These are phyloP conservation scores for Pestalotiopsis sp. DNA, from an alignment of 2,329 filamentous ascomycete species.

Conservation along the genomic window DNA sequence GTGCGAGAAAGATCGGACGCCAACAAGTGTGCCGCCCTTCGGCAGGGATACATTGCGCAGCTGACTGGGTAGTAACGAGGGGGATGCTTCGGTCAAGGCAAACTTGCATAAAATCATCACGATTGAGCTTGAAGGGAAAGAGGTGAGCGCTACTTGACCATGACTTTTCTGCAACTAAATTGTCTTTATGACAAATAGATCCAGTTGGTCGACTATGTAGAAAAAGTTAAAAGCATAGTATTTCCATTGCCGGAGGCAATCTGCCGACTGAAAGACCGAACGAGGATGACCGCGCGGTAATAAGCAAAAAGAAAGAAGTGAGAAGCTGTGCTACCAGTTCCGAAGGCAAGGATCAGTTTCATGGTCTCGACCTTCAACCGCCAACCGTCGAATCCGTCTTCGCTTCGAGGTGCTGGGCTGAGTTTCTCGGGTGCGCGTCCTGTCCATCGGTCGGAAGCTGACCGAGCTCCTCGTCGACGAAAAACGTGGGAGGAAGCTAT, in stretches of 20 bases:
- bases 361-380: not conserved
- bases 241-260: not conserved
- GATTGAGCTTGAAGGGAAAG: not conserved
- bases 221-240: not conserved
- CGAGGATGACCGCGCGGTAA: not conserved
- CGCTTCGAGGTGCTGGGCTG: not conserved
- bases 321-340: not conserved
- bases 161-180: not conserved
- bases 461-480: not conserved
- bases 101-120: not conserved
- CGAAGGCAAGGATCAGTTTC: not conserved
- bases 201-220: not conserved
- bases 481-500: not conserved
- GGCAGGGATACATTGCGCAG: conserved; percentile 3
- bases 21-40: not conserved
- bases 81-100: not conserved
- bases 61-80: not conserved
- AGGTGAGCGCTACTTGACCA: not conserved
- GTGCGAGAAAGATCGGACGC: conserved; percentile 2
- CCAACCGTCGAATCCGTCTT: not conserved
- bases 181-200: not conserved
- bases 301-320: not conserved
- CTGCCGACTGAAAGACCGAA: not conserved
- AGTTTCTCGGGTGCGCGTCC: not conserved
- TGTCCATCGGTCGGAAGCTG: not conserved